phyloP scores from a whole-genome alignment of 352 stramenopile genomes.

The Phytophthora ohioensis region DNA sequence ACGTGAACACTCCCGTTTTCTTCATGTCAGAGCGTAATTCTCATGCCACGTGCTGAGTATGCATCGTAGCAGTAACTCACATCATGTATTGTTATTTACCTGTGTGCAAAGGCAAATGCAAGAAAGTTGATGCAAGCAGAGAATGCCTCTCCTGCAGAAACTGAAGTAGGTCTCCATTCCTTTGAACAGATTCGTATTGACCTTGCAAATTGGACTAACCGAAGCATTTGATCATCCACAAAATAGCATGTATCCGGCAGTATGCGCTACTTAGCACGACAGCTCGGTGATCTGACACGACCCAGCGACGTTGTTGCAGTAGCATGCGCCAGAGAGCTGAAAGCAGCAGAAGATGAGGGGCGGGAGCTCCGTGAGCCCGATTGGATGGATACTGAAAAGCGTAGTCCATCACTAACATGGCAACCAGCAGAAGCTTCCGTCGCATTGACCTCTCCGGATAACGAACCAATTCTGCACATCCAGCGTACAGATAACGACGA shows the following conservation, averaged over 20 bases:
- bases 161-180: slow-evolving; percentile 36
- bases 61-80: background rate
- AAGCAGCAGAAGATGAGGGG: slow-evolving; percentile 35
- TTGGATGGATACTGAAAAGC: slow-evolving; percentile 20
- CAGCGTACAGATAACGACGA: slow-evolving; percentile 22
- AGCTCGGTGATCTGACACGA: slow-evolving; percentile 44
- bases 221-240: background rate
- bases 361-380: slow-evolving; percentile 9
- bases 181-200: background rate
- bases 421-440: slow-evolving; percentile 8
- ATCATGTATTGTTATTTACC: background rate
- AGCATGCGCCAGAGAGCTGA: slow-evolving; percentile 17
- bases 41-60: background rate
- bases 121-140: slow-evolving; percentile 53
- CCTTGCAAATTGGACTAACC: slow-evolving; percentile 2
- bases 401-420: slow-evolving; percentile 1
- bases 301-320: slow-evolving; percentile 63
- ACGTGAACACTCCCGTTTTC: slow-evolving; percentile 58
- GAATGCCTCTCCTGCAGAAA: slow-evolving; percentile 26
- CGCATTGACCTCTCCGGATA: slow-evolving; percentile 33
- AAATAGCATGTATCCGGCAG: slow-evolving; percentile 46
- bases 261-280: slow-evolving; percentile 56
- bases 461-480: slow-evolving; percentile 24
- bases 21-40: slow-evolving; percentile 48
- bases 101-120: slow-evolving; percentile 48